Evolutionary conservation across 1,284 basidiomycete genomes (phyloP).

Genomic region (Takashimella koratensis): DNA sequence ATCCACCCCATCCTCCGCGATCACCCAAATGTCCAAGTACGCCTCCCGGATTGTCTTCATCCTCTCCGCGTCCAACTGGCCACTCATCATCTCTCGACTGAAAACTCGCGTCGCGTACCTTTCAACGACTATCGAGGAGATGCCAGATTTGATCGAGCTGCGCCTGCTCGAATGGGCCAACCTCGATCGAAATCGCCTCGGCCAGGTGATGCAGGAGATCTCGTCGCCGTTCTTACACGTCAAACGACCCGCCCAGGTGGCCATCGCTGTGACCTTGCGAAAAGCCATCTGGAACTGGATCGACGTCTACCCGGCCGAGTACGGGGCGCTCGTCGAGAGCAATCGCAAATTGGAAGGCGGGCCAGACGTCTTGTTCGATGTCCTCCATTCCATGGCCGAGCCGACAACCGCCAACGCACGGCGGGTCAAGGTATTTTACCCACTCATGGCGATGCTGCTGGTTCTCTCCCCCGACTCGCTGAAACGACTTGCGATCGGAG

Average conservation of each 20-base stretch:
- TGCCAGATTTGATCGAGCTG: slow-evolving; percentile 54
- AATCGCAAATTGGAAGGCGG: slow-evolving; percentile 69
- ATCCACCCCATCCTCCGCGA: slow-evolving; percentile 22
- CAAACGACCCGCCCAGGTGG: slow-evolving; percentile 67
- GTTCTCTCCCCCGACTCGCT: slow-evolving; percentile 75
- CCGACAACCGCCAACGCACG: slow-evolving; percentile 35
- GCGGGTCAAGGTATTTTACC: slow-evolving; percentile 64
- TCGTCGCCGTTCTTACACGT: slow-evolving; percentile 80
- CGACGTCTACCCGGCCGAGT: slow-evolving; percentile 74
- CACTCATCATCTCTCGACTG: slow-evolving; percentile 69
- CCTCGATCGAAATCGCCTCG: slow-evolving; percentile 44
- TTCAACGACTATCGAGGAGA: slow-evolving; percentile 49
- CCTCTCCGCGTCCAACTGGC: slow-evolving; percentile 87
- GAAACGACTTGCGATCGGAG: slow-evolving; percentile 48
- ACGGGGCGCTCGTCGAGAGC: slow-evolving; percentile 63
- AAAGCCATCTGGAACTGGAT: slow-evolving; percentile 91
- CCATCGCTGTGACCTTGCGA: slow-evolving; percentile 69
- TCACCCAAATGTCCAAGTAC: slow-evolving; percentile 46
- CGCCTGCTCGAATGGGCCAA: slow-evolving; percentile 51
- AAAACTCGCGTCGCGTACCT: slow-evolving; percentile 60
- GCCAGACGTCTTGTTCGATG: slow-evolving; percentile 77
- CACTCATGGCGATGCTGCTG: slow-evolving; percentile 71
- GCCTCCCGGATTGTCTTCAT: slow-evolving; percentile 76
- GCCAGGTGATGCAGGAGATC: slow-evolving; percentile 57
- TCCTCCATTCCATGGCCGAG: slow-evolving; percentile 61